Conservation (phyloP, 2,329 filamentous ascomycete species). For the Pseudocercospora crystallina region DNA sequence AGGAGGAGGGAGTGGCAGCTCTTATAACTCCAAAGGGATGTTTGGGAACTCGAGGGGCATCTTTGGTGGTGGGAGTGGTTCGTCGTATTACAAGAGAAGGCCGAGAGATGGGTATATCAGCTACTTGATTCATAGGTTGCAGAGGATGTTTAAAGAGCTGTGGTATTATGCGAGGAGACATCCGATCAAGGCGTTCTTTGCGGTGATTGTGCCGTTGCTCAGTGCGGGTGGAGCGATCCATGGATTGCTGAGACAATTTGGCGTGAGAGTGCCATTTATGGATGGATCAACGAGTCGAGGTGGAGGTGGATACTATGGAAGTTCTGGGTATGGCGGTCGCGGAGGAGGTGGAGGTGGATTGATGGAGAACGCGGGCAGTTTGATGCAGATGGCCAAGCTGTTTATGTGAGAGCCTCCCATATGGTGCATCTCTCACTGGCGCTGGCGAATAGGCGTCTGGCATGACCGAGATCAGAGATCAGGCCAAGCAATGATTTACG, state of each 20-base stretch:
- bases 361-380: slow-evolving; percentile 47
- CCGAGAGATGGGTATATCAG: slow-evolving; percentile 77
- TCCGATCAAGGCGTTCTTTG: slow-evolving; percentile 85
- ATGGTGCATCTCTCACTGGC: no score
- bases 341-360: slow-evolving; percentile 36
- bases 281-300: slow-evolving; percentile 29
- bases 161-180: slow-evolving; percentile 78
- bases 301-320: slow-evolving; percentile 47
- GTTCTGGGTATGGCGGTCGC: slow-evolving; percentile 42
- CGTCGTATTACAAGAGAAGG: slow-evolving; percentile 73
- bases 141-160: slow-evolving; percentile 76
- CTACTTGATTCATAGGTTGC: slow-evolving; percentile 71
- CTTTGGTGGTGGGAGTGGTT: slow-evolving; percentile 53
- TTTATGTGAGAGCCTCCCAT: slow-evolving; percentile 45
- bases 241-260: slow-evolving; percentile 75
- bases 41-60: slow-evolving; percentile 26
- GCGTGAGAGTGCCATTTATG: slow-evolving; percentile 69
- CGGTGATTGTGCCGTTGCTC: slow-evolving; percentile 82
- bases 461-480: no score
- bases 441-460: no score
- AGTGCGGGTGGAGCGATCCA: slow-evolving; percentile 74
- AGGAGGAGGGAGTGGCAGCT: slow-evolving; percentile 7
- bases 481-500: no score
- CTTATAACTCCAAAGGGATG: slow-evolving; percentile 1
- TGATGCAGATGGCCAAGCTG: slow-evolving; percentile 53